Conservation (phyloP, 257 asterid species). For the Petrea volubilis region DNA sequence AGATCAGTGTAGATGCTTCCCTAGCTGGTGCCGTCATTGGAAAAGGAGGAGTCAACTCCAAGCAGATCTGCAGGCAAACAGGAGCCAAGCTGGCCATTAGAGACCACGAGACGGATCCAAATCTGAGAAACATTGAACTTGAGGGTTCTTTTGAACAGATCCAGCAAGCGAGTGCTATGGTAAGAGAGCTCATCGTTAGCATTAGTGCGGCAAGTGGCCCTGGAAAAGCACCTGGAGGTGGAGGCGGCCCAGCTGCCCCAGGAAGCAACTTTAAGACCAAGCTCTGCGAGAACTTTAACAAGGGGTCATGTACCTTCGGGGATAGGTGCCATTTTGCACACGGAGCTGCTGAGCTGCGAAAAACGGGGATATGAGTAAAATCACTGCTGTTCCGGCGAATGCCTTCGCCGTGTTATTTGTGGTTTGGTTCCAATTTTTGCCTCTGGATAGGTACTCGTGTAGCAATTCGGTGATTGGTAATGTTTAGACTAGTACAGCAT, state of each 20-base stretch:
- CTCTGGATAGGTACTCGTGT: conserved; percentile 14
- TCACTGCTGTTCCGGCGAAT: not conserved
- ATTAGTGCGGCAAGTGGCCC: conserved; percentile 46
- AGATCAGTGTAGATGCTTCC: conserved; percentile 81
- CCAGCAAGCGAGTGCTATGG: conserved; percentile 75
- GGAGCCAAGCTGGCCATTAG: conserved; percentile 75
- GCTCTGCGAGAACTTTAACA: conserved; percentile 73
- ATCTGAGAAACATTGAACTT: conserved; percentile 76
- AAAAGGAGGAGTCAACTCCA: conserved; percentile 87
- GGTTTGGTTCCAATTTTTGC: not conserved
- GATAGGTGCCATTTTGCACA: conserved; percentile 96
- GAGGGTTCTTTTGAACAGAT: conserved; percentile 89
- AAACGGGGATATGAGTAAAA: conserved; percentile 38
- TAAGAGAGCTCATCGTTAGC: conserved; percentile 63
- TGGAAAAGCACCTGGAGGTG: conserved; percentile 31
- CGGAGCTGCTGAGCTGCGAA: conserved; percentile 77
- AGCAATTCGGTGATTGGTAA: conserved; percentile 15
- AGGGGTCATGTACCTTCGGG: conserved; percentile 91
- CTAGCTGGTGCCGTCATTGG: conserved; percentile 92
- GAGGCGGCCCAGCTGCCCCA: conserved; percentile 48
- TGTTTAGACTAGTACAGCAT: conserved; percentile 14
- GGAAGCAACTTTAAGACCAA: conserved; percentile 75
- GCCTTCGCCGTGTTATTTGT: not conserved
- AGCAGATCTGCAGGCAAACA: conserved; percentile 82
- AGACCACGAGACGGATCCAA: conserved; percentile 75